Conservation (phyloP, 2,329 filamentous ascomycete genomes). For the Zasmidium citrigriseum region DNA sequence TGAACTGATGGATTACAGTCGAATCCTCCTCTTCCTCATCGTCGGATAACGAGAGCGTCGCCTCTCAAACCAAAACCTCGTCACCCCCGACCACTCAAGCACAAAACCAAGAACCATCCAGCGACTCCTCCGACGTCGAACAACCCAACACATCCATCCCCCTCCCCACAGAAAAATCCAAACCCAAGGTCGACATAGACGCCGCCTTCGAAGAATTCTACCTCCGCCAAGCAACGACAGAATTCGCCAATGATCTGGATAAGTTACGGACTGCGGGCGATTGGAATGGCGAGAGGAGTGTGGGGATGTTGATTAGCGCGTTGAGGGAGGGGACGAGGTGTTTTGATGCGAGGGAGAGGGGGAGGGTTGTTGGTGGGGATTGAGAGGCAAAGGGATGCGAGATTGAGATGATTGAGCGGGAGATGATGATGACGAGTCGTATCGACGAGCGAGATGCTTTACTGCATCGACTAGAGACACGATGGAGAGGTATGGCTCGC, state of each 20-base stretch:
- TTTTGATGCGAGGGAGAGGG: slow-evolving; percentile 59
- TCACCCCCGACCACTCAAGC: background rate
- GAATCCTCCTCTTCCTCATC: slow-evolving; percentile 18
- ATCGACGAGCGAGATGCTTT: background rate
- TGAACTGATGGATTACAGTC: slow-evolving; percentile 5
- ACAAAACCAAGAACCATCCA: background rate
- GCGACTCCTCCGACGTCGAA: background rate
- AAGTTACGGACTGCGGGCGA: slow-evolving; percentile 68
- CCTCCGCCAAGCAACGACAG: slow-evolving; percentile 66
- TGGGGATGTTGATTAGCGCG: slow-evolving; percentile 67
- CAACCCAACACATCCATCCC: background rate
- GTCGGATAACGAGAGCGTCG: slow-evolving; percentile 19
- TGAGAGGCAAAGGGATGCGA: background rate
- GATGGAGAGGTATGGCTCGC: too few relatives aligned
- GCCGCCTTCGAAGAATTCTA: slow-evolving; percentile 64
- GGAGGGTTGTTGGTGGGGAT: slow-evolving; percentile 34
- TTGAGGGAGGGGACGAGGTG: slow-evolving; percentile 67
- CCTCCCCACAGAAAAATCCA: background rate
- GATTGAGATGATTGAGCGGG: background rate
- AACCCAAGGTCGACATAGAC: slow-evolving; percentile 19
- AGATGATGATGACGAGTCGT: background rate
- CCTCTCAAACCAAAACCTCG: background rate
- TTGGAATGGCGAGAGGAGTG: slow-evolving; percentile 63
- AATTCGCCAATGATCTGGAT: slow-evolving; percentile 74
- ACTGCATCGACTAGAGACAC: too few relatives aligned